Percentiles rank a stretch among this genome's conserved stretches.
phyloP scores from a whole-genome alignment of 129 eudicot genomes.

The Lactuca sativa region DNA sequence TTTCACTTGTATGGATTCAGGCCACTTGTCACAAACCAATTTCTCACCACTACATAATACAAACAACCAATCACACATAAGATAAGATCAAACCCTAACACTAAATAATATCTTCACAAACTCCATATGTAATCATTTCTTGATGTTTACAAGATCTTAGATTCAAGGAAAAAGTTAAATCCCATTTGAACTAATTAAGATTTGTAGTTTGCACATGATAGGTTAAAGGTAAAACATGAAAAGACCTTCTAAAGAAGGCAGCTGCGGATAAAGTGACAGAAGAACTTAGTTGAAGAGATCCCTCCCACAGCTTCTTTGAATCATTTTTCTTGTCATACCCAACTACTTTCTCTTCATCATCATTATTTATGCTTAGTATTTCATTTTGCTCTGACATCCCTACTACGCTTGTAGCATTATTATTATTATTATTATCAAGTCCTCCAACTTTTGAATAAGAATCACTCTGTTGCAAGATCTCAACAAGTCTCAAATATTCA shows the following conservation, averaged over 20 bases:
- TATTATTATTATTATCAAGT: too few relatives aligned
- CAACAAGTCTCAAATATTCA: conserved; percentile 32
- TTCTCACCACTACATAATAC: conserved; percentile 69
- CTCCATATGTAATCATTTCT: too few relatives aligned
- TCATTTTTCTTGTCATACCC: conserved; percentile 16
- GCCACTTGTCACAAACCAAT: conserved; percentile 62
- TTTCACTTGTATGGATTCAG: conserved; percentile 63
- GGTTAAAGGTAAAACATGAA: conserved; percentile 7
- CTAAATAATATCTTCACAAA: background rate
- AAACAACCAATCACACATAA: conserved; percentile 33
- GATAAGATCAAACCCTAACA: conserved; percentile 20
- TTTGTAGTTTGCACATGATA: background rate
- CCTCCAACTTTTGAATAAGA: conserved; percentile 13
- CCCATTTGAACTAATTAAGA: background rate
- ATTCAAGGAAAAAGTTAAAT: background rate
- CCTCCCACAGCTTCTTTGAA: conserved; percentile 56
- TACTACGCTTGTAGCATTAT: too few relatives aligned
- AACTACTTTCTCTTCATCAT: conserved; percentile 9
- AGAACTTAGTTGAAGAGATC: conserved; percentile 70
- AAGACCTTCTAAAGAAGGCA: conserved; percentile 73
- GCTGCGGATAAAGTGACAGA: conserved; percentile 55
- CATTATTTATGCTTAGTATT: conserved; percentile 16
- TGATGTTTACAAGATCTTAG: background rate
- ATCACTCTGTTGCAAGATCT: conserved; percentile 32
- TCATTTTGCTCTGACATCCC: background rate